Evolutionary conservation across 2,329 filamentous ascomycete genomes (phyloP).

Genomic region (Ophiobolus disseminans): DNA sequence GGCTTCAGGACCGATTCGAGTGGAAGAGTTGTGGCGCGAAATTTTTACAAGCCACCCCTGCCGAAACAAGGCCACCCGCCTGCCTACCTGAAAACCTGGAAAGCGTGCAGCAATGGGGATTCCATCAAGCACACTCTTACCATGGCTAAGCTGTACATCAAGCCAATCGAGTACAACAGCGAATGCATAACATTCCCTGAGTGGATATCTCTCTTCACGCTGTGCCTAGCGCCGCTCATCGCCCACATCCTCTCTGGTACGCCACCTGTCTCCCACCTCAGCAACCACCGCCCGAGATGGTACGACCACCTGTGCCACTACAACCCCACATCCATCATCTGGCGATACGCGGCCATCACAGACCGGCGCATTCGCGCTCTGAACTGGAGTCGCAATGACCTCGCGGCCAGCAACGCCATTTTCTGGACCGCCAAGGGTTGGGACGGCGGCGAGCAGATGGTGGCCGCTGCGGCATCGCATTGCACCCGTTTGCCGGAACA

Average conservation of each 20-base stretch:
- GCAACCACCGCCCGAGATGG: constrained; percentile 29
- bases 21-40: too few species aligned
- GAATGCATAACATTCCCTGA: constrained; percentile 29
- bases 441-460: constrained; percentile 43
- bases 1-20: too few species aligned
- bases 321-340: constrained; percentile 50
- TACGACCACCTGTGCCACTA: constrained; percentile 39
- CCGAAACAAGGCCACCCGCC: too few species aligned
- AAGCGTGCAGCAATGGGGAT: too few species aligned
- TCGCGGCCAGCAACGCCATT: constrained; percentile 44
- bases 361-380: constrained; percentile 43
- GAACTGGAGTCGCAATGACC: constrained; percentile 32
- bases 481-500: constrained; percentile 7
- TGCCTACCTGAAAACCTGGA: too few species aligned
- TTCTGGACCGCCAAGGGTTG: constrained; percentile 47
- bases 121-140: too few species aligned
- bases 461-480: constrained; percentile 1
- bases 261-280: constrained; percentile 28
- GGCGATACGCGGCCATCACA: constrained; percentile 46
- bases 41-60: too few species aligned
- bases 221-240: constrained; percentile 43
- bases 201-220: constrained; percentile 40
- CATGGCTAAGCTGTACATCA: too few species aligned
- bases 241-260: constrained; percentile 40
- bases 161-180: constrained; percentile 10